Percentiles rank a stretch among this genome's conserved stretches.
Conservation (phyloP, 2,329 filamentous ascomycete genomes). For the Niveomyces coronatus region DNA sequence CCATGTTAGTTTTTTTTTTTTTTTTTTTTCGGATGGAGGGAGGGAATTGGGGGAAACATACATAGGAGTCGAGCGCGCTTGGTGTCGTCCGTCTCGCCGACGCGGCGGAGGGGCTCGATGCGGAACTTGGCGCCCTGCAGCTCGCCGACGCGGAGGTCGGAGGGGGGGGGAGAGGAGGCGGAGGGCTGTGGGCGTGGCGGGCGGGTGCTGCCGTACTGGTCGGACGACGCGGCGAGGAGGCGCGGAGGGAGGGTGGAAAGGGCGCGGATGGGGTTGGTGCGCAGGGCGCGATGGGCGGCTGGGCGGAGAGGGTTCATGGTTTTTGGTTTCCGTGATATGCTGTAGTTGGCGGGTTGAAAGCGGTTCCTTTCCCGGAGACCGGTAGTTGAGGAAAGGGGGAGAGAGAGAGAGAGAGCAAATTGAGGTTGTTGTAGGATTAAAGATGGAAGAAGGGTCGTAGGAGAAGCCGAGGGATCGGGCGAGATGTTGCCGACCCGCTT, state of each 20-base stretch:
- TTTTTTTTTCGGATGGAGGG: too few species aligned
- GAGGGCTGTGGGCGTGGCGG: slow-evolving; percentile 18
- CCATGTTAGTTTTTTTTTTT: too few species aligned
- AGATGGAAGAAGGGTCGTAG: too few species aligned
- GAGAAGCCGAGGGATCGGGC: too few species aligned
- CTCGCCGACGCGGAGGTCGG: slow-evolving; percentile 72
- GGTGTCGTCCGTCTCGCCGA: slow-evolving; percentile 73
- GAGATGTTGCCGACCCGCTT: too few species aligned
- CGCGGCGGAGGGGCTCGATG: slow-evolving; percentile 78
- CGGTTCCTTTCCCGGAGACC: too few species aligned
- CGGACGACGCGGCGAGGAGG: slow-evolving; percentile 9
- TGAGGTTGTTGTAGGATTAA: too few species aligned
- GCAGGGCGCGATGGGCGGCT: slow-evolving; percentile 10
- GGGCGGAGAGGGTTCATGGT: slow-evolving; percentile 13
- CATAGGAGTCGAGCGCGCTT: slow-evolving; percentile 76
- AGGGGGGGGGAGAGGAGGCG: slow-evolving; percentile 3
- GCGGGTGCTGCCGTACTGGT: slow-evolving; percentile 13
- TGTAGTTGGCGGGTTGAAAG: too few species aligned
- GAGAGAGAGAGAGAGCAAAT: too few species aligned
- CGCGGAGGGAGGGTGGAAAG: slow-evolving; percentile 14
- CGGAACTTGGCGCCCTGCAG: slow-evolving; percentile 78
- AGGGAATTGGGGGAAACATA: slow-evolving; percentile 35
- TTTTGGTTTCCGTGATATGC: too few species aligned
- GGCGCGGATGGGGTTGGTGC: slow-evolving; percentile 12
- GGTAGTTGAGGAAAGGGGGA: too few species aligned